A percentile compares a stretch with the other conserved stretches of the same genome.
Evolutionary conservation across 2,329 filamentous ascomycete genomes (phyloP).

Genomic region (Phoma sp.): DNA sequence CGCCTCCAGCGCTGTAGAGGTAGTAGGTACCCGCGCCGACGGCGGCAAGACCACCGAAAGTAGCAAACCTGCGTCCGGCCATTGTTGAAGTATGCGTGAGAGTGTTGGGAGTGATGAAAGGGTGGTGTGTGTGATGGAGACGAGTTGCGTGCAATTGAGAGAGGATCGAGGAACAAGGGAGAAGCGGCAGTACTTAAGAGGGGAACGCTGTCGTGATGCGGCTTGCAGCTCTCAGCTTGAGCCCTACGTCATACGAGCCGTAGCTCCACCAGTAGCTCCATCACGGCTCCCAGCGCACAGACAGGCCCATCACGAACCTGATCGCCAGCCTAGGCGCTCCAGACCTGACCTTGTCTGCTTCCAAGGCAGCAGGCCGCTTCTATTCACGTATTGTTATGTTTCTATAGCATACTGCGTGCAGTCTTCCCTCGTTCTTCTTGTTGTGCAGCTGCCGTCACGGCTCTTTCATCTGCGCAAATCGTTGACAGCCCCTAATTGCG

Average conservation of each 20-base stretch:
- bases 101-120: slow-evolving; percentile 6
- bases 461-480: slow-evolving; percentile 5
- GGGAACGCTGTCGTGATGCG: slow-evolving; percentile 26
- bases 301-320: slow-evolving; percentile 15
- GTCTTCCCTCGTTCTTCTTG: neutral
- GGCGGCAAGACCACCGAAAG: slow-evolving; percentile 48
- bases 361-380: neutral
- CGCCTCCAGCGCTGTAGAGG: slow-evolving; percentile 85
- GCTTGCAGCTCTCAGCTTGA: slow-evolving; percentile 7
- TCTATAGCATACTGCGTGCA: neutral
- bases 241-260: slow-evolving; percentile 12
- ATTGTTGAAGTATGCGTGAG: slow-evolving; percentile 29
- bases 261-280: too few species aligned
- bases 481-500: slow-evolving; percentile 30
- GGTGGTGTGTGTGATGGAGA: slow-evolving; percentile 12
- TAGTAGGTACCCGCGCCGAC: slow-evolving; percentile 80
- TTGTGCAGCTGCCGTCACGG: slow-evolving; percentile 4
- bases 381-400: slow-evolving; percentile 1
- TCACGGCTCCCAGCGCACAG: too few species aligned
- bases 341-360: neutral
- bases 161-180: slow-evolving; percentile 9
- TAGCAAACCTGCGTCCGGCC: slow-evolving; percentile 36
- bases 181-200: slow-evolving; percentile 33
- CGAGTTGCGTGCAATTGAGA: slow-evolving; percentile 9
- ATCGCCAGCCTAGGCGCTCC: slow-evolving; percentile 16